phyloP scores from a whole-genome alignment of 2,329 filamentous ascomycete genomes.

The Magnaporthales sp. region DNA sequence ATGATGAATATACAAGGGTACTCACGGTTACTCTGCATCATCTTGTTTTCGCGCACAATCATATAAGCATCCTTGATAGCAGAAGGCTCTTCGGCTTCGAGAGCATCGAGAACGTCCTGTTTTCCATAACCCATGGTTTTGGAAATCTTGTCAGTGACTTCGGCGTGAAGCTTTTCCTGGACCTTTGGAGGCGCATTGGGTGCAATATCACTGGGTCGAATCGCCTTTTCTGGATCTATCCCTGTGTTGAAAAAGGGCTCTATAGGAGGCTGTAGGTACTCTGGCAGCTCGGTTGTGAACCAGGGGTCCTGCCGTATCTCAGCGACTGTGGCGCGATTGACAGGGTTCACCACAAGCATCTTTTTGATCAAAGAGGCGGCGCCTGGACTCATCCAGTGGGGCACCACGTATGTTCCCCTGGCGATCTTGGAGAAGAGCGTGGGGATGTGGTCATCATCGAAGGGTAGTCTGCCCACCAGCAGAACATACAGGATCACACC shows the following conservation, averaged over 20 bases:
- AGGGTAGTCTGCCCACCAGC: slow-evolving; percentile 75
- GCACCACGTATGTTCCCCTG: slow-evolving; percentile 85
- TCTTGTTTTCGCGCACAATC: slow-evolving; percentile 94
- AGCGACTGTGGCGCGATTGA: slow-evolving; percentile 86
- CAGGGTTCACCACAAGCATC: slow-evolving; percentile 92
- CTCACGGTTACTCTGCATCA: slow-evolving; percentile 93
- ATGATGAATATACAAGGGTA: slow-evolving; percentile 19
- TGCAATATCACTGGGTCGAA: slow-evolving; percentile 73
- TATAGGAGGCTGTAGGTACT: slow-evolving; percentile 77
- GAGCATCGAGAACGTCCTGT: slow-evolving; percentile 87
- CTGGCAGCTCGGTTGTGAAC: slow-evolving; percentile 81
- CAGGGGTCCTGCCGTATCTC: slow-evolving; percentile 91
- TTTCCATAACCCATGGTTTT: slow-evolving; percentile 97
- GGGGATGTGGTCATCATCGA: slow-evolving; percentile 97
- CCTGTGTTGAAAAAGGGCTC: slow-evolving; percentile 92
- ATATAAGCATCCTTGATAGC: slow-evolving; percentile 98
- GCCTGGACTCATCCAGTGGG: slow-evolving; percentile 80
- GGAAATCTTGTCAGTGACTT: slow-evolving; percentile 90
- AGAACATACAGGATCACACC: slow-evolving; percentile 85
- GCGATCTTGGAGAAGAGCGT: slow-evolving; percentile 97
- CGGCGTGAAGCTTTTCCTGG: slow-evolving; percentile 83
- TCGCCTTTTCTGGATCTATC: slow-evolving; percentile 87
- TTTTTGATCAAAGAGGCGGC: slow-evolving; percentile 76
- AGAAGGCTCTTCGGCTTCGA: slow-evolving; percentile 86
- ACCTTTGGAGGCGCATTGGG: slow-evolving; percentile 69